These are phyloP conservation scores for Moniliophthora roreri DNA, from an alignment of 1,284 basidiomycete species.

Conservation along the genomic window DNA sequence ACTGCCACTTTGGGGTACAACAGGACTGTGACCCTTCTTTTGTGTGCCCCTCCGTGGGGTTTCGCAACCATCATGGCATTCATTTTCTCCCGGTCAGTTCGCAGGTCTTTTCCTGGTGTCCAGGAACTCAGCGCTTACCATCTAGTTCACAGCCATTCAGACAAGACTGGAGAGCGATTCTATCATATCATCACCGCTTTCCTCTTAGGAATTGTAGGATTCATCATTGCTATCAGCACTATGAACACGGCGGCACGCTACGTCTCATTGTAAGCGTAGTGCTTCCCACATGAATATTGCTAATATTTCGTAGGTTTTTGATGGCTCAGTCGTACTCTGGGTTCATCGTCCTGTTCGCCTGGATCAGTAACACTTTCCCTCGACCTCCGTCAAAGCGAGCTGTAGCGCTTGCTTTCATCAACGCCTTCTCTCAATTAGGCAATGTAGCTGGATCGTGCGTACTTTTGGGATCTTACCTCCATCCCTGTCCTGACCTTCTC, in stretches of 20 bases:
- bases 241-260: constrained; percentile 70
- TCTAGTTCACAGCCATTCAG: constrained; percentile 49
- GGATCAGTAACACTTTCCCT: constrained; percentile 68
- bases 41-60: constrained; percentile 81
- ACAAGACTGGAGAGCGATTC: constrained; percentile 62
- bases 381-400: constrained; percentile 70
- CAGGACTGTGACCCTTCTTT: constrained; percentile 62
- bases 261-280: constrained; percentile 53
- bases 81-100: constrained; percentile 44
- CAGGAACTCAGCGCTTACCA: not conserved
- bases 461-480: not conserved
- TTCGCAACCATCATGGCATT: constrained; percentile 63
- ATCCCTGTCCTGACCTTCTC: not conserved
- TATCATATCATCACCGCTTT: constrained; percentile 62
- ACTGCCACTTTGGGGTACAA: constrained; percentile 70
- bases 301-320: constrained; percentile 47
- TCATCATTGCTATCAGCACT: constrained; percentile 71
- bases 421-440: constrained; percentile 69
- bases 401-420: constrained; percentile 67
- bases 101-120: not conserved
- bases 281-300: not conserved
- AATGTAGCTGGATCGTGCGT: constrained; percentile 71
- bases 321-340: constrained; percentile 76
- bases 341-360: constrained; percentile 62
- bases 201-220: constrained; percentile 60